Evolutionary conservation across 345 rosid genomes (phyloP), one percentile per base, ranked within the genome.

Genomic region (Rubroshorea leprosula): DNA sequence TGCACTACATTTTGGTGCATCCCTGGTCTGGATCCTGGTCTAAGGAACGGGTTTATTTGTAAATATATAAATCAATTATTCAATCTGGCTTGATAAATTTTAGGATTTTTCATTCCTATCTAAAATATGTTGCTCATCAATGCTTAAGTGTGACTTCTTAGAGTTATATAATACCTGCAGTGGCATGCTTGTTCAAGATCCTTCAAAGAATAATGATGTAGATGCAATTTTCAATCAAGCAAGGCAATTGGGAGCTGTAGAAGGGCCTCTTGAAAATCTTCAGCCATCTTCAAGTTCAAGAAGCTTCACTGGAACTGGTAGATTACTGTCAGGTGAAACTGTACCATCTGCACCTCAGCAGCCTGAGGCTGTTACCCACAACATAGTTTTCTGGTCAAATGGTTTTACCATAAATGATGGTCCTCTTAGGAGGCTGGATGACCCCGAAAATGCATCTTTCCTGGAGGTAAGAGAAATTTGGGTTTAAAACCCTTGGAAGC

Each of bases 141-240:
- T 48, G 54, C 20, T 35, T 21, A 27, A 27, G 45, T 6, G 23
- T 38, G 50, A 61, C n/a, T 26, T 16, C 1, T 19, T 18, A 17
- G 16, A 52, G 16, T 62, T 22, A 21, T 49, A 43, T 41, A 38
- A 45, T 54, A 1, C 3, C 1, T 75, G 80, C 79, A 86, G 96
- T 68, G 96, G 98, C 43, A 91, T 91, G 98, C 89, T 91, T 25
- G 98, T 91, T 71, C 98, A 91, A 72, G 95, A 86, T 72, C 95
- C 98, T 64, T 1, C 85, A 0, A 88, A 86, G 57, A 82, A 74
- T 44, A 79, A 82, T 71, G 90, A 86, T 70, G 96, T 88, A 50
- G 96, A 91, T 77, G 89, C 84, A n/a, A 84, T 91, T 60, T 86
- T 91, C 67, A 86, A 84, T 63, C 90, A 81, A 80, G 96, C 96